These are phyloP conservation scores for Pharus latifolius DNA, from an alignment of 176 grass and related monocot genomes.

Conservation along the genomic window DNA sequence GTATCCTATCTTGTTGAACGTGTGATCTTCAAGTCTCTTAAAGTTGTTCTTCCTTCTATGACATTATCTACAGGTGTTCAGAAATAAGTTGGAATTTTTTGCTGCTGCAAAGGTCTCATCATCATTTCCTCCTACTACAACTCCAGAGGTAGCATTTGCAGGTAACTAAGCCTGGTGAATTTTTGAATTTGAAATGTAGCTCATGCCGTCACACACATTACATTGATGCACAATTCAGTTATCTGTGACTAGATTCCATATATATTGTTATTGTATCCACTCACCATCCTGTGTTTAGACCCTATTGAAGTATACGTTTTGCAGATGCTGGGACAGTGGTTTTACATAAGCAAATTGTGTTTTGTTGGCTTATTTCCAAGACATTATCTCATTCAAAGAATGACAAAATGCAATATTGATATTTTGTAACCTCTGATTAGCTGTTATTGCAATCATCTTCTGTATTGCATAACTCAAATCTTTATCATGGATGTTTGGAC, in stretches of 20 bases:
- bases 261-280: not conserved
- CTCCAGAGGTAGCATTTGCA: slow-evolving; percentile 98
- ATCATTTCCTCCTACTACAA: slow-evolving; percentile 66
- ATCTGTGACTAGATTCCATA: not conserved
- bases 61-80: slow-evolving; percentile 56
- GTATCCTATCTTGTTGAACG: not conserved
- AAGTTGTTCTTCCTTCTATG: not conserved
- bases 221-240: not conserved
- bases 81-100: slow-evolving; percentile 94
- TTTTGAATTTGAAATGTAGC: not conserved
- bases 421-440: not conserved
- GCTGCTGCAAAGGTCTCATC: slow-evolving; percentile 83
- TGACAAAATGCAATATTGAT: not conserved
- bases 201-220: not conserved
- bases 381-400: not conserved
- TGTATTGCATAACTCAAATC: not conserved
- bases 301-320: not conserved
- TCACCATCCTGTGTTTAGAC: not conserved
- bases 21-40: not conserved
- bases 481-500: not conserved
- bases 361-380: not conserved
- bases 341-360: not conserved
- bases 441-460: not conserved
- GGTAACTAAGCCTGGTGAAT: slow-evolving; percentile 38
- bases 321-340: not conserved